A percentile compares a stretch with the other conserved stretches of the same genome.
Conservation (phyloP, 169 alveolate species). For the Plasmodium blacklocki region DNA sequence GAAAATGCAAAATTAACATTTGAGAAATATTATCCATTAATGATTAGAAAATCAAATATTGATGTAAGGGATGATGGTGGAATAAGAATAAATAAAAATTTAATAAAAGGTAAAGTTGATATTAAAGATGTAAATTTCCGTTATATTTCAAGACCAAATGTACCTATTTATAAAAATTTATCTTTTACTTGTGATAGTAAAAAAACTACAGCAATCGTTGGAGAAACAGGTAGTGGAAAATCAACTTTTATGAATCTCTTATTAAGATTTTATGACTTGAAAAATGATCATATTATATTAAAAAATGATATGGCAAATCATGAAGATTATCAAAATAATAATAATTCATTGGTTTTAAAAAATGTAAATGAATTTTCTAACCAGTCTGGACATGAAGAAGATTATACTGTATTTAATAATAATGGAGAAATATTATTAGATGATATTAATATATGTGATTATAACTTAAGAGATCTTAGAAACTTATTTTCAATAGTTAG, state of each 20-base stretch:
- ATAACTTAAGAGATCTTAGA: conserved; percentile 78
- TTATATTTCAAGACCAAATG: conserved; percentile 63
- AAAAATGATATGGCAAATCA: conserved; percentile 42
- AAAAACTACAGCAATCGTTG: conserved; percentile 92
- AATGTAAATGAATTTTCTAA: conserved; percentile 1
- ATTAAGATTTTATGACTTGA: conserved; percentile 90
- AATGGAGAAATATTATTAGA: conserved; percentile 90
- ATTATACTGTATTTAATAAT: conserved; percentile 32
- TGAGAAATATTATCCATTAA: conserved; percentile 69
- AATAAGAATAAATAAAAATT: conserved; percentile 34
- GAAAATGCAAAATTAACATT: conserved; percentile 49
- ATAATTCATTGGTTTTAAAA: background rate
- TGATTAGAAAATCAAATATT: conserved; percentile 40
- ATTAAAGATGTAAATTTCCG: conserved; percentile 50
- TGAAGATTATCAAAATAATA: no score
- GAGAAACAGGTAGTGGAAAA: conserved; percentile 96
- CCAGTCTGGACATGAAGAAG: background rate
- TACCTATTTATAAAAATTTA: conserved; percentile 69
- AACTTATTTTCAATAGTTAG: conserved; percentile 81
- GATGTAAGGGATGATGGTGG: conserved; percentile 71
- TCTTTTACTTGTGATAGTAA: conserved; percentile 76
- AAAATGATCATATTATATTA: conserved; percentile 83
- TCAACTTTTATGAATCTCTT: conserved; percentile 92
- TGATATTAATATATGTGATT: conserved; percentile 89
- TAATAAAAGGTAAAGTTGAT: conserved; percentile 45